phyloP scores from a whole-genome alignment of 169 alveolate genomes.

The Plasmodium malariae region DNA sequence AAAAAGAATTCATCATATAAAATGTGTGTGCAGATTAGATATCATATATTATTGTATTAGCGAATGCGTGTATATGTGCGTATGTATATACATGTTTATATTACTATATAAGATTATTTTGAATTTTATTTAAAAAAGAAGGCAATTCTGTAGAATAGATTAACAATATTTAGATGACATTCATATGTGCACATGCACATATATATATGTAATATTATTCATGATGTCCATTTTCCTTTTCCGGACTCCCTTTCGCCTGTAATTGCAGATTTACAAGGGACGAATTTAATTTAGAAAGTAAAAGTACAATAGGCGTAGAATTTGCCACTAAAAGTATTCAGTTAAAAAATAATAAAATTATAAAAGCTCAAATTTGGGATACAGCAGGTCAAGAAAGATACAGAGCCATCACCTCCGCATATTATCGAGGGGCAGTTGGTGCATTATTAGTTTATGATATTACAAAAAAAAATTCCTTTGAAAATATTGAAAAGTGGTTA shows the following conservation, averaged over 20 bases:
- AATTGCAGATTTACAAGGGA: constrained; percentile 96
- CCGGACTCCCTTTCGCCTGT: background rate
- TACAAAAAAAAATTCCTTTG: constrained; percentile 95
- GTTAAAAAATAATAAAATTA: constrained; percentile 92
- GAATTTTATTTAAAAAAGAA: too few species aligned
- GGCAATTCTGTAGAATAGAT: background rate
- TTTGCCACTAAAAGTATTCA: constrained; percentile 95
- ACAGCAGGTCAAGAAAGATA: constrained; percentile 99
- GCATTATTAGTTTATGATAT: constrained; percentile 99
- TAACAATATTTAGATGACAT: background rate
- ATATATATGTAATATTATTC: background rate
- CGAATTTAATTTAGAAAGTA: constrained; percentile 95
- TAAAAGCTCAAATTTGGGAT: constrained; percentile 99
- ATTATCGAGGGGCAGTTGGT: constrained; percentile 99
- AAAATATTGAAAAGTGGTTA: constrained; percentile 96
- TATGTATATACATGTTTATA: too few species aligned
- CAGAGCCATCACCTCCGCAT: constrained; percentile 99
- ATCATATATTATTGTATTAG: too few species aligned
- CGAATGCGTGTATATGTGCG: too few species aligned
- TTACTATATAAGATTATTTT: too few species aligned
- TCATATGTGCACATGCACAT: background rate
- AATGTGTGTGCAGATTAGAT: too few species aligned
- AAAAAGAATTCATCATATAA: too few species aligned
- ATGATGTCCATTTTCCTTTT: background rate
- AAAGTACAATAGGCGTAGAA: constrained; percentile 99